Conservation (phyloP, 1,284 basidiomycete species). For the Cystobasidium sp. region DNA sequence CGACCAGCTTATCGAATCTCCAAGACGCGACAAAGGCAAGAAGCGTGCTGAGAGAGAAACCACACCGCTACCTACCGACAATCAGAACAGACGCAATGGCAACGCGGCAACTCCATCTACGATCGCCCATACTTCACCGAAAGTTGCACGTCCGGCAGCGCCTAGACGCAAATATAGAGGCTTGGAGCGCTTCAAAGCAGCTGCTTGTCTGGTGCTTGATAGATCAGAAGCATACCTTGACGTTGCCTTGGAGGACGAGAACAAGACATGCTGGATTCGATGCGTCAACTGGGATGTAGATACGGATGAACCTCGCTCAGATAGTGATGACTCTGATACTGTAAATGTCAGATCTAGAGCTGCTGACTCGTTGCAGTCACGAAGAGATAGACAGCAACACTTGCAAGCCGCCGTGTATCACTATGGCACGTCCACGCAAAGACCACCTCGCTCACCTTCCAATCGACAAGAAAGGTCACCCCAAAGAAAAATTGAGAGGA, state of each 20-base stretch:
- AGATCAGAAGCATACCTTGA: neutral
- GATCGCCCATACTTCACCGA: neutral
- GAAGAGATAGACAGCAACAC: neutral
- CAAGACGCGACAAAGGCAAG: constrained; percentile 12
- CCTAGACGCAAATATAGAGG: neutral
- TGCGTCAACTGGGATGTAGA: constrained; percentile 20
- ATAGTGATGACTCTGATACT: neutral
- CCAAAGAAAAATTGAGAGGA: neutral
- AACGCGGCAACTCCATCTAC: neutral
- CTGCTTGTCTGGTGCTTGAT: constrained; percentile 1
- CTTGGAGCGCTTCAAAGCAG: neutral
- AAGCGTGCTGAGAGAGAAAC: neutral
- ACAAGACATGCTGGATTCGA: constrained; percentile 9
- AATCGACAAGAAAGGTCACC: neutral
- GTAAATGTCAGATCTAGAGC: neutral
- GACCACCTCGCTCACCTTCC: too few relatives aligned
- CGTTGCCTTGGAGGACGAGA: neutral
- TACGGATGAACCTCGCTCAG: neutral
- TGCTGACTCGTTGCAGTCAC: neutral
- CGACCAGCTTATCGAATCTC: neutral
- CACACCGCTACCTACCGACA: neutral
- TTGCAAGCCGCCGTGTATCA: neutral
- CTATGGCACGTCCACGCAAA: neutral
- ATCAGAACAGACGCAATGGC: neutral
- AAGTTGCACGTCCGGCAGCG: neutral